A percentile compares a stretch with the other conserved stretches of the same genome.
phyloP scores from a whole-genome alignment of 176 grass and related monocot species.

The Luzula sylvatica region DNA sequence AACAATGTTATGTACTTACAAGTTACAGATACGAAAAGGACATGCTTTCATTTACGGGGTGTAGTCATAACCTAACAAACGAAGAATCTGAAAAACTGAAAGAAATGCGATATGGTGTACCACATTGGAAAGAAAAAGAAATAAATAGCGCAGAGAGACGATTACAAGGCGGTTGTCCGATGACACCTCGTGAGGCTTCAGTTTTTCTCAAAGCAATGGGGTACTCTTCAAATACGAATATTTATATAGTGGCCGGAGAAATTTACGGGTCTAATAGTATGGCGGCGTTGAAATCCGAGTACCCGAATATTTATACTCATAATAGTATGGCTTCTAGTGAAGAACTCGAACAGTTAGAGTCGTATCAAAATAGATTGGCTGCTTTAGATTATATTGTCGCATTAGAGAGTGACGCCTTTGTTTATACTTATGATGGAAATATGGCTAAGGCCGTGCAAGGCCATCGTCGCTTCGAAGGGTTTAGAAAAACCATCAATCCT shows the following conservation, averaged over 20 bases:
- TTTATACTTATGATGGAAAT: conserved; percentile 44
- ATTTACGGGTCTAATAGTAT: conserved; percentile 48
- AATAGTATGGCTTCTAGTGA: conserved; percentile 37
- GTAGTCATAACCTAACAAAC: conserved; percentile 47
- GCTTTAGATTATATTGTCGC: conserved; percentile 54
- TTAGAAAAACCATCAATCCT: conserved; percentile 55
- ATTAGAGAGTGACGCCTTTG: conserved; percentile 45
- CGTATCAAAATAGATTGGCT: conserved; percentile 54
- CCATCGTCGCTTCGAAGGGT: conserved; percentile 61
- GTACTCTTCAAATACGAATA: conserved; percentile 45
- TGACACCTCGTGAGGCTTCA: conserved; percentile 64
- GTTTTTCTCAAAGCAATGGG: conserved; percentile 70
- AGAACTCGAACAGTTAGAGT: conserved; percentile 39
- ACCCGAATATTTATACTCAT: conserved; percentile 71
- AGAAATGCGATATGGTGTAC: conserved; percentile 40
- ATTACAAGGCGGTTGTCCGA: conserved; percentile 49
- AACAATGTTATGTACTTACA: too few relatives aligned
- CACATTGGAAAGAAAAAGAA: conserved; percentile 68
- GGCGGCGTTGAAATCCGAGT: conserved; percentile 39
- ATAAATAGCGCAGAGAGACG: conserved; percentile 55
- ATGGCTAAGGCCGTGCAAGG: conserved; percentile 52
- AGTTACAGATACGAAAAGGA: conserved; percentile 64
- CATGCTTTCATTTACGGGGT: conserved; percentile 75
- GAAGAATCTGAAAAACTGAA: conserved; percentile 41
- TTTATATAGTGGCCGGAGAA: conserved; percentile 63